Base-by-base conservation (phyloP, 1,284 basidiomycete species). In the Heterobasidion annosum region DNA sequence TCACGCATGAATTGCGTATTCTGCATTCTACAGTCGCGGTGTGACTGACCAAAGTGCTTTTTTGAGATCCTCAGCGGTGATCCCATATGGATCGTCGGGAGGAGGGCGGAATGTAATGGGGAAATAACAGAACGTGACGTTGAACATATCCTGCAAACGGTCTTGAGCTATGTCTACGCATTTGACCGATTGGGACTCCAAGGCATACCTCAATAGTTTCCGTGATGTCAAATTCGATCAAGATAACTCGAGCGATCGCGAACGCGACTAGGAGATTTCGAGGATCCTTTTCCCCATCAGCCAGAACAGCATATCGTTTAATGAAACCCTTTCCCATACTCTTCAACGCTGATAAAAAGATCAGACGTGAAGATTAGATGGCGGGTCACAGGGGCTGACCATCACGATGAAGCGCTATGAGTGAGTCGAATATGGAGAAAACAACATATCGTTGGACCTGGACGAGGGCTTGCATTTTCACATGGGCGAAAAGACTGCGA, bases 81-180 rank as follows among this genome's bases (percentile, higher is more conserved):
- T 97, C 7, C 91, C 90, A 67, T 96, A 96, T 3, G 94, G 93
- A 65, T 98, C 95, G 62, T 95, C 89, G 0, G 93, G 90, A 6
- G 95, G 93, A 10, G 95, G 93, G 52, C 90, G 83, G 74, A 98
- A 99, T 0, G 93, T 93, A 61, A 99, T 99, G 1, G 97, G 97
- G 70, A 98, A 99, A 70, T 99, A 99, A 70, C 97, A 99, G 69
- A 95, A 99, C 0, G 88, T 91, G 64, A 98, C 85, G 65, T 99
- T 93, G 72, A 97, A 99, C 56, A 99, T 75, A 55, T 88, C 82
- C 92, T 96, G 62, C 2, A n/a, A 5, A 34, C 34, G 16, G 50
- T n/a, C 25, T 8, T 50, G 34, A 34, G 35, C 37, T 19, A 3
- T 49, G 47, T 32, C 48, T 50, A 46, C 9, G 53, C 32, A 49